These are phyloP conservation scores for Perkinsus chesapeaki DNA, from an alignment of 169 alveolate genomes.

Conservation along the genomic window DNA sequence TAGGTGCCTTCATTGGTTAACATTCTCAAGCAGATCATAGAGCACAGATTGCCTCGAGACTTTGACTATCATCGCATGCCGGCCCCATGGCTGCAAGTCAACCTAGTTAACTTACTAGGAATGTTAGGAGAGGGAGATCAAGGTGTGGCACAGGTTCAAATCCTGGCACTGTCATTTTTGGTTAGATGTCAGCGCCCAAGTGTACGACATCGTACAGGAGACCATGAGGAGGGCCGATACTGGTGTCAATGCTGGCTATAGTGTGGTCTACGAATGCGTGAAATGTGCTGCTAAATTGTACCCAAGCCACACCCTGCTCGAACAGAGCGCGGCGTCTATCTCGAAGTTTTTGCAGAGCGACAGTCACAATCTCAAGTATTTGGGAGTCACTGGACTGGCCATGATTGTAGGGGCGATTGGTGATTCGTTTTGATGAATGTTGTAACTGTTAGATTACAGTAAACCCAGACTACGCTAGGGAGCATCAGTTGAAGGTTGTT, in stretches of 20 bases:
- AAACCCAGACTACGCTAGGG: slow-evolving; percentile 79
- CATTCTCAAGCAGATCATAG: slow-evolving; percentile 80
- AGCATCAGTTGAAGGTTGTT: slow-evolving; percentile 84
- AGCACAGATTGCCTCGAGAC: slow-evolving; percentile 81
- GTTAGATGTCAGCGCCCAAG: neutral
- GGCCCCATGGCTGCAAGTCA: slow-evolving; percentile 93
- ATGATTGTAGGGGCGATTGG: slow-evolving; percentile 19
- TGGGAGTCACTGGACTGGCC: slow-evolving; percentile 86
- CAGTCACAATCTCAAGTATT: slow-evolving; percentile 78
- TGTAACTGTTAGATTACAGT: slow-evolving; percentile 26
- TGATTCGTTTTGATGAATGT: neutral
- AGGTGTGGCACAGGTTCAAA: neutral
- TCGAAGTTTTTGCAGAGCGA: slow-evolving; percentile 68
- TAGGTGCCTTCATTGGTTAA: slow-evolving; percentile 64
- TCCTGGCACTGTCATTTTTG: neutral
- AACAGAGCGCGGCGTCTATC: slow-evolving; percentile 76
- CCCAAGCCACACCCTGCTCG: slow-evolving; percentile 76
- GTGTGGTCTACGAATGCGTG: slow-evolving; percentile 81
- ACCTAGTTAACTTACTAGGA: slow-evolving; percentile 5
- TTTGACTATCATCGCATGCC: slow-evolving; percentile 88
- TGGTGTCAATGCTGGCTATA: slow-evolving; percentile 67
- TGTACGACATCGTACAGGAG: neutral
- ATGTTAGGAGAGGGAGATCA: neutral
- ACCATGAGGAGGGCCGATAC: slow-evolving; percentile 4
- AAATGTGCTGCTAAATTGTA: slow-evolving; percentile 75